A percentile compares a stretch with the other conserved stretches of the same genome.
These are phyloP conservation scores for Carex arenaria DNA, from an alignment of 202 grass and related monocot genomes.

Conservation along the genomic window DNA sequence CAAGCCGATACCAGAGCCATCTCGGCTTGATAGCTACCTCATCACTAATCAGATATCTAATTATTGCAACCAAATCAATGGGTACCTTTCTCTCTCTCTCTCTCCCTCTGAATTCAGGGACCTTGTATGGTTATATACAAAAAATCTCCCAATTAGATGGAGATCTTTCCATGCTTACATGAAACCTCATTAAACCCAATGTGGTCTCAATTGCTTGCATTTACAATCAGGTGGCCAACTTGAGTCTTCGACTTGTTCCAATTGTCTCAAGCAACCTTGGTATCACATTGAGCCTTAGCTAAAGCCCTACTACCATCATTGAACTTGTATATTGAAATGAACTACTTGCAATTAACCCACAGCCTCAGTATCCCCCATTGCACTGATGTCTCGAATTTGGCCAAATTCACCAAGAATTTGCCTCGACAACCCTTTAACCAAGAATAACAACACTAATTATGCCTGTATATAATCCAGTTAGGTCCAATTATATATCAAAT, in stretches of 20 bases:
- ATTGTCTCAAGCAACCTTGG: background rate
- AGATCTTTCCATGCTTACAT: background rate
- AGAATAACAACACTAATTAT: background rate
- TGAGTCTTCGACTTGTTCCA: background rate
- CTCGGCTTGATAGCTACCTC: slow-evolving; percentile 87
- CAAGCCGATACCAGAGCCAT: slow-evolving; percentile 94
- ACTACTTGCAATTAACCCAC: background rate
- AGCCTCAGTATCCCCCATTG: background rate
- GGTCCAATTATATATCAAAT: background rate
- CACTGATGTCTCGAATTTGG: background rate
- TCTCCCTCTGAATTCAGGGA: background rate
- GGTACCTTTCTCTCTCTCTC: slow-evolving; percentile 31
- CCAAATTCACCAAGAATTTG: background rate
- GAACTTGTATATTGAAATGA: background rate
- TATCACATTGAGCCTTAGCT: background rate
- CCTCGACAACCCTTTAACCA: background rate
- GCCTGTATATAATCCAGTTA: background rate
- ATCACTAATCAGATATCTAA: slow-evolving; percentile 97
- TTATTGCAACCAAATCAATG: slow-evolving; percentile 96
- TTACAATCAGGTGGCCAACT: background rate
- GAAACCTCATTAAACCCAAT: background rate
- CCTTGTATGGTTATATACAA: background rate
- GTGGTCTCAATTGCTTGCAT: background rate
- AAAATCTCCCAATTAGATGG: background rate
- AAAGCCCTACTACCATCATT: background rate